A percentile compares a stretch with the other conserved stretches of the same genome.
These are phyloP conservation scores for Lizonia empirigonia DNA, from an alignment of 2,329 filamentous ascomycete species.

Conservation along the genomic window DNA sequence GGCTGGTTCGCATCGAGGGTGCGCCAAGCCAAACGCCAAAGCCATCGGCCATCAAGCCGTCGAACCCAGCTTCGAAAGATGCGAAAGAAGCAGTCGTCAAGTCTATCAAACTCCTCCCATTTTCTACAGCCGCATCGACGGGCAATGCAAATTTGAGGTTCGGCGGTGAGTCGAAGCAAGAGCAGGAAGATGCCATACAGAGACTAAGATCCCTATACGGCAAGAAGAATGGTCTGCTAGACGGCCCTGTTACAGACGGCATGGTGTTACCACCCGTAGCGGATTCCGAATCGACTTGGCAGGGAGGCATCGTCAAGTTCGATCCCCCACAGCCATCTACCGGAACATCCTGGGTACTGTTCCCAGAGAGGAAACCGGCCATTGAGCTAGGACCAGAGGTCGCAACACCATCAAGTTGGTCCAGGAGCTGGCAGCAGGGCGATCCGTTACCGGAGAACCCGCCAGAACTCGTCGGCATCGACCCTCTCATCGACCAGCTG, in stretches of 20 bases:
- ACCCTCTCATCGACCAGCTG: slow-evolving; percentile 73
- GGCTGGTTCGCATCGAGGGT: slow-evolving; percentile 84
- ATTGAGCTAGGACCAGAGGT: slow-evolving; percentile 80
- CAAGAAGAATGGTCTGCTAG: slow-evolving; percentile 68
- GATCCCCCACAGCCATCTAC: slow-evolving; percentile 59
- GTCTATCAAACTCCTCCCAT: slow-evolving; percentile 80
- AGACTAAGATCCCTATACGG: slow-evolving; percentile 75
- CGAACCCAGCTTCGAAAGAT: slow-evolving; percentile 41
- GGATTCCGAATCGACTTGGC: slow-evolving; percentile 67
- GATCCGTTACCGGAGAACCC: slow-evolving; percentile 60
- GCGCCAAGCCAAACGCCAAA: slow-evolving; percentile 74
- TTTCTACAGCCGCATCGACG: slow-evolving; percentile 63
- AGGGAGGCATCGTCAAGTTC: slow-evolving; percentile 83
- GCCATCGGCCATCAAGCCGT: slow-evolving; percentile 55
- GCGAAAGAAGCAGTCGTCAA: slow-evolving; percentile 59
- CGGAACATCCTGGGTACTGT: slow-evolving; percentile 71
- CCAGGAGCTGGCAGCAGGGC: slow-evolving; percentile 57
- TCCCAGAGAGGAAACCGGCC: slow-evolving; percentile 73
- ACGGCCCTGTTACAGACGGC: slow-evolving; percentile 88
- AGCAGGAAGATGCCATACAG: slow-evolving; percentile 76
- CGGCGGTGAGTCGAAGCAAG: slow-evolving; percentile 82
- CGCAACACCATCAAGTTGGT: slow-evolving; percentile 63
- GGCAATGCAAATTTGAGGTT: slow-evolving; percentile 75
- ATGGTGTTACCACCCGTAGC: slow-evolving; percentile 71
- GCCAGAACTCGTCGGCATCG: slow-evolving; percentile 80